Evolutionary conservation across 805 yeast species (phyloP).

Genomic region (Citeromyces matritensis): DNA sequence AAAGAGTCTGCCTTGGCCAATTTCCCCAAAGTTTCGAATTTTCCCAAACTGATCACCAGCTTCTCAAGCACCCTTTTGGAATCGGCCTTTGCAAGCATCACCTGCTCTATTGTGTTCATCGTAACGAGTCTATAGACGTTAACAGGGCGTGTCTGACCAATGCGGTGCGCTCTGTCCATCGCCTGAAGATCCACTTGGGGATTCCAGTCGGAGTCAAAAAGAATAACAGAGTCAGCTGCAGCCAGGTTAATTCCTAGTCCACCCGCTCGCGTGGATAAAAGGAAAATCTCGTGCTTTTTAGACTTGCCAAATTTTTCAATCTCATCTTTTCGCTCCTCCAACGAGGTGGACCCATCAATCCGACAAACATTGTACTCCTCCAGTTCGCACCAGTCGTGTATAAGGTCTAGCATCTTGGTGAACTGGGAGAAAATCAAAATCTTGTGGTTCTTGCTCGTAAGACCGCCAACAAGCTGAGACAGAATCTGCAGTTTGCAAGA

Average conservation of each 20-base stretch:
- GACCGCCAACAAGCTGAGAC: slow-evolving; percentile 39
- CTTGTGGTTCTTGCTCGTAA: slow-evolving; percentile 40
- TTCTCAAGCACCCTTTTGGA: slow-evolving; percentile 69
- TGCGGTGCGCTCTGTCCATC: slow-evolving; percentile 88
- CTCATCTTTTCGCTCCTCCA: slow-evolving; percentile 47
- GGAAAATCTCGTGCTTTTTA: slow-evolving; percentile 31
- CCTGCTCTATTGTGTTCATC: slow-evolving; percentile 71
- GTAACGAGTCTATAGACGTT: slow-evolving; percentile 66
- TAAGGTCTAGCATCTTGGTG: slow-evolving; percentile 63
- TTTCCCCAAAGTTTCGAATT: slow-evolving; percentile 23
- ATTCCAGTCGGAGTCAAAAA: slow-evolving; percentile 94
- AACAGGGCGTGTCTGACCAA: slow-evolving; percentile 82
- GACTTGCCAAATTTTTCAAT: slow-evolving; percentile 34
- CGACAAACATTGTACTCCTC: slow-evolving; percentile 33
- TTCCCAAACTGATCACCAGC: slow-evolving; percentile 56
- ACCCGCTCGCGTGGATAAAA: slow-evolving; percentile 86
- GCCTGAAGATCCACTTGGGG: slow-evolving; percentile 96
- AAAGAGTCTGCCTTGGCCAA: slow-evolving; percentile 3
- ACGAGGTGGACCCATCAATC: slow-evolving; percentile 65
- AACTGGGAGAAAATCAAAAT: slow-evolving; percentile 81
- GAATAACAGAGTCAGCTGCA: slow-evolving; percentile 78
- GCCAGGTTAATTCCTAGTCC: slow-evolving; percentile 84
- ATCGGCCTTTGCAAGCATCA: slow-evolving; percentile 64
- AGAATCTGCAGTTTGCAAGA: slow-evolving; percentile 67
- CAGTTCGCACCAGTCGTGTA: slow-evolving; percentile 58